These are phyloP conservation scores for Butyriboletus appendiculatus DNA, from an alignment of 1,284 basidiomycete species.

Conservation along the genomic window DNA sequence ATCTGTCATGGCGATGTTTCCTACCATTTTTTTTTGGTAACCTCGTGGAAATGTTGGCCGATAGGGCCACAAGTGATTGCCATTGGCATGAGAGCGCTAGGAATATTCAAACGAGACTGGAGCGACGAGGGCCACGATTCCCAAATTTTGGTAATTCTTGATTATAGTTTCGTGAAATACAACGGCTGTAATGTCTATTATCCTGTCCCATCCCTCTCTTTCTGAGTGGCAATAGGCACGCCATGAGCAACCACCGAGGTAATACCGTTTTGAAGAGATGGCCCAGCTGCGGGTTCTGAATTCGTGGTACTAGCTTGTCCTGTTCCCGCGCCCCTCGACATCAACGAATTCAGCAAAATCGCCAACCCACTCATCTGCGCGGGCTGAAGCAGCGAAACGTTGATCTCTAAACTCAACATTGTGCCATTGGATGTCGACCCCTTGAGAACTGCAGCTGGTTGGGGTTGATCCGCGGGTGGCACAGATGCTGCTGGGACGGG, in stretches of 20 bases:
- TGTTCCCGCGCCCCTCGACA: constrained; percentile 37
- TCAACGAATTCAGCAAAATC: constrained; percentile 66
- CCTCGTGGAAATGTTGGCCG: neutral
- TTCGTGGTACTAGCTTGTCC: constrained; percentile 21
- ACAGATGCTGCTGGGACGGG: constrained; percentile 64
- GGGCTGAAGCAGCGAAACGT: constrained; percentile 65
- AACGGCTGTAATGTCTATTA: constrained; percentile 22
- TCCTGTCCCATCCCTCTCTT: constrained; percentile 27
- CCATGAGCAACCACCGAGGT: constrained; percentile 5
- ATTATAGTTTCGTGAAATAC: constrained; percentile 17
- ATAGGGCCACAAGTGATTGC: no score
- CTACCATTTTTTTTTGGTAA: neutral
- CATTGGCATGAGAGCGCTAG: neutral
- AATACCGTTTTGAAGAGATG: constrained; percentile 20
- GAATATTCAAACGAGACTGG: neutral
- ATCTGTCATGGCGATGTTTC: no score
- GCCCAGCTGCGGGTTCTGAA: constrained; percentile 13
- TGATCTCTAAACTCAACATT: constrained; percentile 73
- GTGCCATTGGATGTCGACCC: constrained; percentile 68
- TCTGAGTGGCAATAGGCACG: constrained; percentile 12
- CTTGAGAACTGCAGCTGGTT: constrained; percentile 67
- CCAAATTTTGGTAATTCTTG: neutral
- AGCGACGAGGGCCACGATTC: neutral
- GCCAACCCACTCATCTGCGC: constrained; percentile 74
- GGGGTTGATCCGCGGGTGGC: constrained; percentile 55